Evolutionary conservation across 257 asterid species (phyloP).

Genomic region (Capsicum rhomboideum): DNA sequence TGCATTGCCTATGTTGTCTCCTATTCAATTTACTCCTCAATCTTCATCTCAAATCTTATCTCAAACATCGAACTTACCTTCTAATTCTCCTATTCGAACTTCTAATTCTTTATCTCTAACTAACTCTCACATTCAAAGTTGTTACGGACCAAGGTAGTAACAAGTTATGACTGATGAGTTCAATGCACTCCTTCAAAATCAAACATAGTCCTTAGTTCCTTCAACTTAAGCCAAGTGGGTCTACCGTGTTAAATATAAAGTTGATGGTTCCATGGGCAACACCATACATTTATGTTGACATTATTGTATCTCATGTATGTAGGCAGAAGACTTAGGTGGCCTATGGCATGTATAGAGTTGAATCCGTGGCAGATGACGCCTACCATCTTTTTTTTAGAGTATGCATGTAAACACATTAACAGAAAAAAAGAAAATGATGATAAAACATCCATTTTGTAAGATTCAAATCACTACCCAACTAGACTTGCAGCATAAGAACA

Average conservation of each 20-base stretch:
- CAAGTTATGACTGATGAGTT: neutral
- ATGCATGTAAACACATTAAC: neutral
- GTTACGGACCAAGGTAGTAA: neutral
- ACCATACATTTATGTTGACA: too few relatives aligned
- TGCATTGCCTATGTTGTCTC: neutral
- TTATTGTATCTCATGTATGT: too few relatives aligned
- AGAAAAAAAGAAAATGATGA: neutral
- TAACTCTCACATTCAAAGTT: neutral
- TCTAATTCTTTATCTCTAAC: neutral
- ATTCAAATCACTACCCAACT: neutral
- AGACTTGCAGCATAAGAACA: conserved; percentile 2
- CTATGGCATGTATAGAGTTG: neutral
- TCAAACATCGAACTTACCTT: neutral
- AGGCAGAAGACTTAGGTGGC: neutral
- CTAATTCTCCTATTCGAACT: neutral
- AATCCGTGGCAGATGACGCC: neutral
- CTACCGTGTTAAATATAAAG: neutral
- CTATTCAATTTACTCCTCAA: neutral
- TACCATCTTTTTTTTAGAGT: neutral
- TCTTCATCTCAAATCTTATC: too few relatives aligned
- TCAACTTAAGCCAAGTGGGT: neutral
- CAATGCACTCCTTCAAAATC: neutral
- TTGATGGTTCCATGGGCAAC: neutral
- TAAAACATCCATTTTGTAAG: conserved; percentile 4
- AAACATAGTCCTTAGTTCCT: neutral